A percentile compares a stretch with the other conserved stretches of the same genome.
Evolutionary conservation across 805 yeast species (phyloP).

Genomic region (Metschnikowia orientalis): DNA sequence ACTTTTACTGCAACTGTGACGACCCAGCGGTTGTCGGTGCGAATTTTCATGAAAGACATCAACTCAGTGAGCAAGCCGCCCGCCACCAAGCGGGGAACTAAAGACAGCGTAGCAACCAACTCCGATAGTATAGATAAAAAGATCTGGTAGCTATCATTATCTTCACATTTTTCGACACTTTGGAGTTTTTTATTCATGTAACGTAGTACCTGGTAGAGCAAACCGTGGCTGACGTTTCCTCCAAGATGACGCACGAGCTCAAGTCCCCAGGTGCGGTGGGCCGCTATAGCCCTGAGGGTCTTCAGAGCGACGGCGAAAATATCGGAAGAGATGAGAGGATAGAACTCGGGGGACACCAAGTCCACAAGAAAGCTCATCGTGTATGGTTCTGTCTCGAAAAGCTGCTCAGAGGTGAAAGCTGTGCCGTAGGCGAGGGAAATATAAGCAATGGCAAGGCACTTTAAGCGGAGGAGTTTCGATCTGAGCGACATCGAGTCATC

Average conservation of each 20-base stretch:
- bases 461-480: conserved; percentile 54
- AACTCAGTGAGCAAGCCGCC: conserved; percentile 75
- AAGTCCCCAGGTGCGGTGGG: conserved; percentile 63
- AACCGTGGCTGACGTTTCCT: conserved; percentile 85
- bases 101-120: conserved; percentile 51
- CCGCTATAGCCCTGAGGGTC: conserved; percentile 65
- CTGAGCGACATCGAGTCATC: conserved; percentile 53
- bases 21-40: conserved; percentile 50
- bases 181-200: conserved; percentile 51
- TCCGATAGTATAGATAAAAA: conserved; percentile 61
- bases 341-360: conserved; percentile 61
- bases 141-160: conserved; percentile 44
- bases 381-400: conserved; percentile 69
- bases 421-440: conserved; percentile 54
- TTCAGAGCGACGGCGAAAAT: conserved; percentile 59
- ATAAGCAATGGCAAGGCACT: conserved; percentile 64
- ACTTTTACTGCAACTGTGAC: conserved; percentile 62
- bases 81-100: conserved; percentile 54
- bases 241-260: conserved; percentile 76
- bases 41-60: conserved; percentile 53
- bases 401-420: conserved; percentile 55
- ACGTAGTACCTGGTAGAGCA: conserved; percentile 67
- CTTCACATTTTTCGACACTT: conserved; percentile 31
- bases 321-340: conserved; percentile 41
- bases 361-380: conserved; percentile 66